Conservation (phyloP, 352 stramenopile species). For the Phytophthora hibernalis region DNA sequence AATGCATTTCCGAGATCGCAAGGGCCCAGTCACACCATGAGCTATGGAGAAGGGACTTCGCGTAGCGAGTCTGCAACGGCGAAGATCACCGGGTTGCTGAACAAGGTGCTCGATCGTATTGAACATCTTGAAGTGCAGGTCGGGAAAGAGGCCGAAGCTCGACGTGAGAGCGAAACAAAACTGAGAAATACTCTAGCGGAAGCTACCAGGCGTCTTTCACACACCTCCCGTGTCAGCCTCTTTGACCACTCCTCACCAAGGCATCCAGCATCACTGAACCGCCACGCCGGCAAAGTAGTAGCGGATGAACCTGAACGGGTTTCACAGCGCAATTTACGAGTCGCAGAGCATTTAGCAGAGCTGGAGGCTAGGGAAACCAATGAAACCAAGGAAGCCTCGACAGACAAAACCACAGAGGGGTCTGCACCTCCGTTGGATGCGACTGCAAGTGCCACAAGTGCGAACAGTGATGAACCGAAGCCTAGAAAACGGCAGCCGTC, state of each 20-base stretch:
- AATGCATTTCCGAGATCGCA: constrained; percentile 5
- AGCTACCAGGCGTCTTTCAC: constrained; percentile 13
- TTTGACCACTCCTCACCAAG: not conserved
- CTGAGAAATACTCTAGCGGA: constrained; percentile 37
- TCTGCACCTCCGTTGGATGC: constrained; percentile 19
- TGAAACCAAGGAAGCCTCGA: not conserved
- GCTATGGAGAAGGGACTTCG: constrained; percentile 23
- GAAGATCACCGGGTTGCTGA: constrained; percentile 48
- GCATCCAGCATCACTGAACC: constrained; percentile 16
- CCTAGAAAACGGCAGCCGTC: constrained; percentile 39
- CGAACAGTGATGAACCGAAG: constrained; percentile 45
- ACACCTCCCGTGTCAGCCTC: constrained; percentile 3
- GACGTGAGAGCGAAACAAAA: constrained; percentile 57
- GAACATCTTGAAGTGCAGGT: constrained; percentile 57
- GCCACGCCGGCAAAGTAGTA: constrained; percentile 20
- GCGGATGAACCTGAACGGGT: constrained; percentile 68
- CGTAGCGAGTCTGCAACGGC: constrained; percentile 13
- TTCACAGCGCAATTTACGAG: constrained; percentile 63
- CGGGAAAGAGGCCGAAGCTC: constrained; percentile 52
- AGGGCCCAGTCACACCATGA: constrained; percentile 16
- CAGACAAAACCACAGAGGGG: constrained; percentile 2
- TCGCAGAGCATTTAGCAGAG: constrained; percentile 19
- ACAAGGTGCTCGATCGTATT: constrained; percentile 60
- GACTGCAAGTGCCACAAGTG: constrained; percentile 42
- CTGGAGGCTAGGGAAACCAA: constrained; percentile 7